Percentiles rank a stretch among this genome's conserved stretches.
Conservation (phyloP, 73 alveolate genomes). For the Tetrahymena borealis region DNA sequence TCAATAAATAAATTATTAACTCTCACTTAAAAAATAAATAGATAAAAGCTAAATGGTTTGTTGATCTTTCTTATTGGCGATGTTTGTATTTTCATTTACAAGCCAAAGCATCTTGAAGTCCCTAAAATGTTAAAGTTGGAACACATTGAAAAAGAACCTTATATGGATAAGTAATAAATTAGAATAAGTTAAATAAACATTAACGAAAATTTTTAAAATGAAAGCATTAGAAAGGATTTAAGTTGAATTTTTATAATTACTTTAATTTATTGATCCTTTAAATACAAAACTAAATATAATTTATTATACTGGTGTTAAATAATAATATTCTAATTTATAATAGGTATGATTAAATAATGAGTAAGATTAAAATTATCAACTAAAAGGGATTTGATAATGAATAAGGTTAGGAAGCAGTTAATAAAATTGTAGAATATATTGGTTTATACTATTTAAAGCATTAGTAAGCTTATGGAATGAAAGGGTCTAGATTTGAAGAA, state of each 20-base stretch:
- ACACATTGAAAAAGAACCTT: background rate
- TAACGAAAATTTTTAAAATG: no score
- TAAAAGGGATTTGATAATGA: background rate
- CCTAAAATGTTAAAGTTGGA: background rate
- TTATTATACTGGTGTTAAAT: no score
- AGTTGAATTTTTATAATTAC: no score
- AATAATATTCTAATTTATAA: background rate
- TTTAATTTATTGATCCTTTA: no score
- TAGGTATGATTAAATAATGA: background rate
- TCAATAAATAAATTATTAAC: no score
- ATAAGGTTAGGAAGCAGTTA: background rate
- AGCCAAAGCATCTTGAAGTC: background rate
- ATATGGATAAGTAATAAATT: background rate
- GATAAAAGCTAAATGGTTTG: background rate
- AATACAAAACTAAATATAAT: no score
- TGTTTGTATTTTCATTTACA: background rate
- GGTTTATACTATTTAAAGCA: background rate
- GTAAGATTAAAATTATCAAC: background rate
- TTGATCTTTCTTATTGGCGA: background rate
- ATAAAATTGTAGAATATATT: background rate
- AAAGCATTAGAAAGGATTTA: no score
- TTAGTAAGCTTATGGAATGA: background rate
- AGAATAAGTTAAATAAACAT: no score
- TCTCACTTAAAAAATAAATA: background rate
- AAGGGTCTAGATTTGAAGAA: background rate